These are phyloP conservation scores for Ormosia semicastrata DNA, from an alignment of 306 rosid species.

Conservation along the genomic window DNA sequence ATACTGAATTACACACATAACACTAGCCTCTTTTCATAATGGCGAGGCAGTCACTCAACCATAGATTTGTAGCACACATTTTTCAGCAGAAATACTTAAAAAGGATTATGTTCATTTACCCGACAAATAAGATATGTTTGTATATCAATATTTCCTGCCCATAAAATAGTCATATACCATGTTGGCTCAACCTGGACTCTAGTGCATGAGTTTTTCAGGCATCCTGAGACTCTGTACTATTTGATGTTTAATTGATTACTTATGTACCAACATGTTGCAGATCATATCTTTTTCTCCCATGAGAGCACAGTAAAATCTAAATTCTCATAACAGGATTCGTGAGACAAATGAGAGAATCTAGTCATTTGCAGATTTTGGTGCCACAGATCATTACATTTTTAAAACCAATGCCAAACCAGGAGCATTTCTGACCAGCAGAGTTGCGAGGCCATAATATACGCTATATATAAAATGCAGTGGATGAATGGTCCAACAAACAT, in stretches of 20 bases:
- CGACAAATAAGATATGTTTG: not conserved
- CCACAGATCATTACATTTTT: slow-evolving; percentile 2
- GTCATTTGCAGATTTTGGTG: not conserved
- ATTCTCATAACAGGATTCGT: not conserved
- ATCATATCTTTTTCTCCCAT: not conserved
- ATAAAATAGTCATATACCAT: not conserved
- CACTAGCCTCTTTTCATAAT: not conserved
- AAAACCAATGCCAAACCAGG: not conserved
- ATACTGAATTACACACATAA: not conserved
- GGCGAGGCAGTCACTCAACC: not conserved
- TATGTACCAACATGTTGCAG: not conserved
- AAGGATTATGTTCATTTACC: not conserved
- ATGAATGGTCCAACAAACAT: not conserved
- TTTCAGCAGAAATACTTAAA: not conserved
- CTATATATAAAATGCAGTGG: not conserved
- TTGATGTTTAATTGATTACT: not conserved
- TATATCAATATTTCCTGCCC: not conserved
- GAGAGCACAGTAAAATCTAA: not conserved
- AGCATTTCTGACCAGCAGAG: not conserved
- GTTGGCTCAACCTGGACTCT: slow-evolving; percentile 12
- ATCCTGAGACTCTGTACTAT: not conserved
- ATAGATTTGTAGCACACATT: not conserved
- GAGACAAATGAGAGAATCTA: not conserved
- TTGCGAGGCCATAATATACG: not conserved
- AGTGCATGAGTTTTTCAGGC: not conserved